Base-by-base conservation (phyloP, 2,329 filamentous ascomycete genomes). In the Aspergillus novoparasiticus region DNA sequence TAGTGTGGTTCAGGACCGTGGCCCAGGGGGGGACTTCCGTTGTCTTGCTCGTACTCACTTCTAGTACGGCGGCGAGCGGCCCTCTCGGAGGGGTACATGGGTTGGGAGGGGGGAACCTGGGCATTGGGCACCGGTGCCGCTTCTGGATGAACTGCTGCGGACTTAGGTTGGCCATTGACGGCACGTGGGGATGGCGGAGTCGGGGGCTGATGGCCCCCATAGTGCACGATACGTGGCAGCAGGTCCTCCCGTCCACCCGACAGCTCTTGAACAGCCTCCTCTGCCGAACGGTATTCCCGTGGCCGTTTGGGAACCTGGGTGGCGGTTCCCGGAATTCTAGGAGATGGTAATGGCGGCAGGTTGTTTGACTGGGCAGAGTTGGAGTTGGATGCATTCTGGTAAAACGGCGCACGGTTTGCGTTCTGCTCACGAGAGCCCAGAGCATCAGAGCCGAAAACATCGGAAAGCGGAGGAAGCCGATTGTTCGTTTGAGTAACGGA, bases 211-310 rank as follows among this genome's bases (percentile, higher is more conserved):
- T 96, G 93, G 54, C 93, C 93, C 45, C 91, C 93, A 76, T 99
- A 99, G 79, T 98, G 95, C 16, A 99, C 92, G 62, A 98, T 88
- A 78, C 94, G 95, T 26, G 95, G 95, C 57, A 97, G 84, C 16
- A 98, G 84, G 63, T 99, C 95, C 62, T 96, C 90, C 62, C 95
- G 88, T n/a, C 95, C 95, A 57, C 93, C 94, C 6, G 94, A 90
- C 66, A 99, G 80, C 67, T 95, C 92, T 62, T 92, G 91, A 64
- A 98, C 94, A 3, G 93, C 95, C 75, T 99, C 95, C 77, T 99
- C 95, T 14, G 95, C 95, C 4, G 94, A 97, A 72, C 93, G 91
- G 79, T 96, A 98, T 75, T 98, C 95, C 62, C 94, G 87, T 12
- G 89, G 84, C 64, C 94, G 88, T 58, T 77, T 79, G 1, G 84